Evolutionary conservation across 306 rosid genomes (phyloP), one percentile per base, ranked within the genome.

Genomic region (Castanopsis chinensis): DNA sequence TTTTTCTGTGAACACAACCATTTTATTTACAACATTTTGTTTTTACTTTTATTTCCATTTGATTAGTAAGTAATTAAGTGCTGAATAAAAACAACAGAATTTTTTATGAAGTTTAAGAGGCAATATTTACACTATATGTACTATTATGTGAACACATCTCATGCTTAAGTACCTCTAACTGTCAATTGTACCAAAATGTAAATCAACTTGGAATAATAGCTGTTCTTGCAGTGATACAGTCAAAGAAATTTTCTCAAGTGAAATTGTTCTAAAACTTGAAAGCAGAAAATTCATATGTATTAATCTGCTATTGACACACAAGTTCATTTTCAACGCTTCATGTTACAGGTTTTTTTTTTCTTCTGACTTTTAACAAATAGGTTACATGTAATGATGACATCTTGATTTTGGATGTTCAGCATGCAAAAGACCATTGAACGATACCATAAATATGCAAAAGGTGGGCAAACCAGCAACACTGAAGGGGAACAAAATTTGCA

Each of bases 371-470:
- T 21, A 67, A 1, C n/a, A 17, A 35, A 20, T 33, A 28, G 8
- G 8, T 30, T 56, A 33, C 10, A 21, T 28, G 53, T 59, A 52
- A 51, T 73, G 75, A 49, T 37, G 60, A 14, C 23, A 21, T 19
- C 17, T 60, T 76, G 8, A 72, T 30, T 41, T 71, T 58, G 45
- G 69, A 79, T 84, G 74, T 79, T 77, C 90, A 92, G 97, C 76
- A 81, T 88, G 76, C 76, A 81, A 55, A 74, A 80, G 77, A 82
- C 74, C 45, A 75, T 88, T 20, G 86, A 81, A 45, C 82, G 90
- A 37, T 89, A 88, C 80, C 68, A 12, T 0, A 77, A 79, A 58
- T 15, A 30, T 65, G 72, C 54, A 60, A 86, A 83, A 25, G 84
- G 15, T 18, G 85, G 53, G 58, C 78, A 71, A 27, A 55, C 30